phyloP scores from a whole-genome alignment of 2,329 filamentous ascomycete genomes.

The Colletotrichum orbiculare region DNA sequence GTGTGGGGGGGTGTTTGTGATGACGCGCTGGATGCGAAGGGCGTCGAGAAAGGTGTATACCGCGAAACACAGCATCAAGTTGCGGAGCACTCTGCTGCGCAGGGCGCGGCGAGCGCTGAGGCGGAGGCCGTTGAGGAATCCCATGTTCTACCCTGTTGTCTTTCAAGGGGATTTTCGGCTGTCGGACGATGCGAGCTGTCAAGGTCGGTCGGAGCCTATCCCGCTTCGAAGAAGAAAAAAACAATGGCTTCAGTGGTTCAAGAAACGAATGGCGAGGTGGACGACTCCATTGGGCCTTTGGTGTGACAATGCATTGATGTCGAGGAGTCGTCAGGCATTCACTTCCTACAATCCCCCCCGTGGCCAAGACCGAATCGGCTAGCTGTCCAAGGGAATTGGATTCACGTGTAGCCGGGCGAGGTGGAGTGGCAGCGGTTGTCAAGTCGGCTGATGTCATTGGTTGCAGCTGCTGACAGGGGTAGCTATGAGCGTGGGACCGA shows the following conservation, averaged over 20 bases:
- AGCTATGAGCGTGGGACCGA: background rate
- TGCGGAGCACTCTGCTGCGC: slow-evolving; percentile 48
- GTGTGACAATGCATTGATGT: background rate
- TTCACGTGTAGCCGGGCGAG: no score
- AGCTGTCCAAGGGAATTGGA: slow-evolving; percentile 3
- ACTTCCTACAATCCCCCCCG: background rate
- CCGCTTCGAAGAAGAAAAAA: no score
- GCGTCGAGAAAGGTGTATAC: slow-evolving; percentile 53
- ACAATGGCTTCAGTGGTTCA: background rate
- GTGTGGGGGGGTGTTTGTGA: slow-evolving; percentile 23
- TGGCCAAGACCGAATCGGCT: background rate
- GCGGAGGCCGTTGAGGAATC: slow-evolving; percentile 19
- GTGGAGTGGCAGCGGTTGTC: background rate
- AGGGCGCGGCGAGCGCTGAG: slow-evolving; percentile 48
- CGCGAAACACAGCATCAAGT: slow-evolving; percentile 48
- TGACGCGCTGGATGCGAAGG: slow-evolving; percentile 45
- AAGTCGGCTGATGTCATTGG: slow-evolving; percentile 23
- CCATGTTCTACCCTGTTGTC: slow-evolving; percentile 19
- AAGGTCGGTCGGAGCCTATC: background rate
- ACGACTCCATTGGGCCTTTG: slow-evolving; percentile 1
- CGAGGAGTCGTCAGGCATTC: no score
- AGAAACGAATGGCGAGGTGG: background rate
- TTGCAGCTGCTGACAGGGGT: slow-evolving; percentile 11
- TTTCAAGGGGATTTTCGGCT: background rate
- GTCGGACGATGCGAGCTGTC: background rate